phyloP scores from a whole-genome alignment of 805 yeast species.

The Maudiozyma bulderi region DNA sequence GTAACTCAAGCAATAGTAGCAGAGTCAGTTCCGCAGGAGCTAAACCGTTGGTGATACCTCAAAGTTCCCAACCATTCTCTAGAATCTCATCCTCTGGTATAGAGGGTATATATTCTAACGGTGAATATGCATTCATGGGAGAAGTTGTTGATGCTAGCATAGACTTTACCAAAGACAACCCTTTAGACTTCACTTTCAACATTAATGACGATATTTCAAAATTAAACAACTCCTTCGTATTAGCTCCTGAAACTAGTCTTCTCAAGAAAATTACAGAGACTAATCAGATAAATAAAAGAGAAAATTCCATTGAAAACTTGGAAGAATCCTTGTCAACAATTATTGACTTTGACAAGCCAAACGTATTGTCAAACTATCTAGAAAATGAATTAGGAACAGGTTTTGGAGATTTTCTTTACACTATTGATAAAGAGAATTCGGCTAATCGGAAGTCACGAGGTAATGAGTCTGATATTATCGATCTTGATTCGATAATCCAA shows the following conservation, averaged over 20 bases:
- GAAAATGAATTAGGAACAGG: constrained; percentile 11
- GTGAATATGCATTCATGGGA: neutral
- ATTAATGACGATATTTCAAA: neutral
- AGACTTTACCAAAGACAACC: neutral
- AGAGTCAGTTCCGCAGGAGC: neutral
- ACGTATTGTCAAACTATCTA: neutral
- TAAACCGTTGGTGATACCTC: neutral
- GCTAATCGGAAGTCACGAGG: neutral
- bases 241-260: neutral
- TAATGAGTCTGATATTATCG: neutral
- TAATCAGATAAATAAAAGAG: neutral
- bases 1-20: neutral
- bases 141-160: neutral
- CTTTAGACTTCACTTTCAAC: neutral
- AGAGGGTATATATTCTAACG: neutral
- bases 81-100: neutral
- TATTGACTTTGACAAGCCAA: constrained; percentile 9
- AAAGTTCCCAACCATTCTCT: neutral
- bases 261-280: neutral
- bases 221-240: neutral
- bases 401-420: constrained; percentile 9
- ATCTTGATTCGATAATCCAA: neutral
- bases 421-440: constrained; percentile 6
- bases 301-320: neutral
- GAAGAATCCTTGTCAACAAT: neutral